Conservation (phyloP, 129 eudicot genomes). For the Chrysanthemum lavandulifolium region DNA sequence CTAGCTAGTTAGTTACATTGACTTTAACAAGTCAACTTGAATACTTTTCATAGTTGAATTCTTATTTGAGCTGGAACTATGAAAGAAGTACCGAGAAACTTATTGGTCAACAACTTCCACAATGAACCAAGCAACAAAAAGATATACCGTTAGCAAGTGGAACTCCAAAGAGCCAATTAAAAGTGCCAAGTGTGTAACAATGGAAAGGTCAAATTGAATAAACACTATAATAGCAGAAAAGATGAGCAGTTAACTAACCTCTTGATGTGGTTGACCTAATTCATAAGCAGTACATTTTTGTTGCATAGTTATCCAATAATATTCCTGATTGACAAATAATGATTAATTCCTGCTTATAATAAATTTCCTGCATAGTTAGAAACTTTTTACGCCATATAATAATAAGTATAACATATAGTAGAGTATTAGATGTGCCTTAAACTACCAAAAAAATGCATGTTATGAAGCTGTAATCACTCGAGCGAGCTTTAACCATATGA, state of each 20-base stretch:
- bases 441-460: no score
- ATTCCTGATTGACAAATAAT: background rate
- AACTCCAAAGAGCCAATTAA: background rate
- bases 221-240: background rate
- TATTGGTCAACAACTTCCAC: background rate
- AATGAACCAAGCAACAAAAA: background rate
- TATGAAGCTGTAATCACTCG: no score
- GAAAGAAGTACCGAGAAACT: background rate
- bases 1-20: background rate
- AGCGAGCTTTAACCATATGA: no score
- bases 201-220: constrained; percentile 8
- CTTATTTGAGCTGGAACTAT: background rate
- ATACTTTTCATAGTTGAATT: background rate
- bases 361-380: no score
- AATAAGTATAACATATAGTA: no score
- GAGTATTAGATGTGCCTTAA: no score
- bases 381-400: background rate
- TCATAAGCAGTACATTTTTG: background rate
- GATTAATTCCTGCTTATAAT: no score
- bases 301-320: background rate
- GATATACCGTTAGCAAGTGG: no score
- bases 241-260: constrained; percentile 9
- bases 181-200: background rate
- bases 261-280: constrained; percentile 28
- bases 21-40: background rate